Evolutionary conservation across 306 rosid genomes (phyloP).

Genomic region (Rosa multiflora): DNA sequence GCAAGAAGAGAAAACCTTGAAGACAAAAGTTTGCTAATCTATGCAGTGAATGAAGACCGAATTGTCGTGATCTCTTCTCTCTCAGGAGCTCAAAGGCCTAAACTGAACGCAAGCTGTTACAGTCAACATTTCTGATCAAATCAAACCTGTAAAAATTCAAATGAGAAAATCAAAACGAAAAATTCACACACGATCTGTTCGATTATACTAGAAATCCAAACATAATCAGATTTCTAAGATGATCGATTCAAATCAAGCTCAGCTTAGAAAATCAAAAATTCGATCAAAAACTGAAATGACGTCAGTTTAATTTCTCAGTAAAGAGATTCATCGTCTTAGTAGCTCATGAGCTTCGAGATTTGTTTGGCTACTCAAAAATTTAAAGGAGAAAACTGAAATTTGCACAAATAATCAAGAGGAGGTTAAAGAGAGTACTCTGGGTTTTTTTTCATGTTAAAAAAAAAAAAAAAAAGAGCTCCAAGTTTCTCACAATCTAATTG

Average conservation of each 20-base stretch:
- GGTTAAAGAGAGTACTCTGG: conserved; percentile 1
- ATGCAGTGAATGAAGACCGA: conserved; percentile 43
- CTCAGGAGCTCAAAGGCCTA: conserved; percentile 65
- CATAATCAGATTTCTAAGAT: neutral
- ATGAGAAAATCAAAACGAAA: neutral
- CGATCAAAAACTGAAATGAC: neutral
- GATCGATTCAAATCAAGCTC: neutral
- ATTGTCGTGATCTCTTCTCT: conserved; percentile 52
- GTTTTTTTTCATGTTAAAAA: conserved; percentile 15
- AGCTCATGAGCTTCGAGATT: neutral
- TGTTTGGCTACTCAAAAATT: conserved; percentile 11
- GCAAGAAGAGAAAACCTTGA: conserved; percentile 52
- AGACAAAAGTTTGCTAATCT: conserved; percentile 58
- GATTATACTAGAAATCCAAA: neutral
- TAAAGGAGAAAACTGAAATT: neutral
- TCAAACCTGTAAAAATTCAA: neutral
- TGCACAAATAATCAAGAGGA: neutral
- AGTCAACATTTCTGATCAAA: conserved; percentile 39
- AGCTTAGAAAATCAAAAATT: neutral
- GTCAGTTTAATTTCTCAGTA: neutral
- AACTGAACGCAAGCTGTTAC: conserved; percentile 65
- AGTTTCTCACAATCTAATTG: too few relatives aligned
- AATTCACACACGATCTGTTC: neutral
- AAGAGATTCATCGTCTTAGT: neutral
- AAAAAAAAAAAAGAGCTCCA: neutral